Conservation (phyloP, 805 yeast genomes). For the Teunomyces aglyptinius region DNA sequence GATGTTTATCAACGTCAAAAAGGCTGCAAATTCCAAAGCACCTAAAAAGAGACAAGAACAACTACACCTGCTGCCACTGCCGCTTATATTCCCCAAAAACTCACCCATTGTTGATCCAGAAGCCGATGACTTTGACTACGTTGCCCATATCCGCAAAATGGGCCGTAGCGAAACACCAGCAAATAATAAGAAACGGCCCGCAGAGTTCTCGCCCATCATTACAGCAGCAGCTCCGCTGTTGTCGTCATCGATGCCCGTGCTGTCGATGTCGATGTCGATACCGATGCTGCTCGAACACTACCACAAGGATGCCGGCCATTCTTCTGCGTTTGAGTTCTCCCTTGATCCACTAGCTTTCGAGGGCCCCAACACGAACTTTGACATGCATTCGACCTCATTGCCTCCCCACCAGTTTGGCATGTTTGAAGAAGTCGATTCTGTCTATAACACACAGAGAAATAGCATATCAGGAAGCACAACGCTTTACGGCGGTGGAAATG, state of each 20-base stretch:
- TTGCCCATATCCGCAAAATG: slow-evolving; percentile 59
- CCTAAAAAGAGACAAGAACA: slow-evolving; percentile 9
- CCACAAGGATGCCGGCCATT: not conserved
- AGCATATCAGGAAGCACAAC: not conserved
- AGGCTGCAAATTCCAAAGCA: slow-evolving; percentile 8
- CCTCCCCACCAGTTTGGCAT: not conserved
- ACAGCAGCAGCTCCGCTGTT: slow-evolving; percentile 2
- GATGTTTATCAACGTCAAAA: slow-evolving; percentile 51
- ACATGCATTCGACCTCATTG: slow-evolving; percentile 1
- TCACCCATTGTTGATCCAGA: slow-evolving; percentile 37
- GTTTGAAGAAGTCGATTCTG: slow-evolving; percentile 1
- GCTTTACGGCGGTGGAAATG: not conserved
- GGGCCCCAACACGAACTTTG: slow-evolving; percentile 31
- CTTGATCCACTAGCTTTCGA: slow-evolving; percentile 51
- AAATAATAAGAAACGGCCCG: slow-evolving; percentile 18
- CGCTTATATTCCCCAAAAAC: not conserved
- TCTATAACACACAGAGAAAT: not conserved
- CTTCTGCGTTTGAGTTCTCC: slow-evolving; percentile 28
- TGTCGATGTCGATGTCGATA: slow-evolving; percentile 11
- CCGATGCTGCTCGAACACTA: slow-evolving; percentile 10
- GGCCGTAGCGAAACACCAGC: slow-evolving; percentile 37
- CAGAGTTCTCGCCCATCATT: slow-evolving; percentile 21
- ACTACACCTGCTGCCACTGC: not conserved
- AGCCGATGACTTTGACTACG: slow-evolving; percentile 57
- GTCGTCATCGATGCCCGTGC: not conserved